Evolutionary conservation across 2,329 filamentous ascomycete genomes (phyloP).

Genomic region (Aspergillus oerlinghausenensis): DNA sequence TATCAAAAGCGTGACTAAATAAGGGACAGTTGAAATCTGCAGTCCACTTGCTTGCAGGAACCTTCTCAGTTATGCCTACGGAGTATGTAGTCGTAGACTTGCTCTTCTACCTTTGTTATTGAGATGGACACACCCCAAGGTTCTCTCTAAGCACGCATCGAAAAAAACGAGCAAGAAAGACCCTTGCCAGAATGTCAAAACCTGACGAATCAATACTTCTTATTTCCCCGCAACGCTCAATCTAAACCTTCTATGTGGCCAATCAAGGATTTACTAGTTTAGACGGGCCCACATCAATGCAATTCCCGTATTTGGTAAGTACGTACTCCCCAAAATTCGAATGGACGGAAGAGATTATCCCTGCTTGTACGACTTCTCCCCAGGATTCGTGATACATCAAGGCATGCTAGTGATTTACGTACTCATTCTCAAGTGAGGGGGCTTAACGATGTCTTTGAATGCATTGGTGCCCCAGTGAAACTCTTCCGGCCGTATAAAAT

Average conservation of each 20-base stretch:
- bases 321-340: not conserved
- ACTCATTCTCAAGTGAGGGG: not conserved
- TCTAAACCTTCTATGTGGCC: not conserved
- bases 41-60: not conserved
- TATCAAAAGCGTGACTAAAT: not conserved
- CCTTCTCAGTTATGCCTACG: not conserved
- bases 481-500: not conserved
- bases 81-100: not conserved
- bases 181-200: constrained; percentile 1
- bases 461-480: not conserved
- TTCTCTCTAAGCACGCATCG: not conserved
- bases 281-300: not conserved
- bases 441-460: not conserved
- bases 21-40: not conserved
- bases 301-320: not conserved
- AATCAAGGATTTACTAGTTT: not conserved
- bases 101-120: not conserved
- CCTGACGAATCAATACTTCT: constrained; percentile 6
- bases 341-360: not conserved
- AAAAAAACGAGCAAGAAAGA: not conserved
- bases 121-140: not conserved
- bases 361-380: not conserved
- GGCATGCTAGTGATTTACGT: not conserved
- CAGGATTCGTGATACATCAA: not conserved
- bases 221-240: not conserved